Evolutionary conservation across 78 protist genomes (phyloP).

Genomic region (Speleostelium caveatum): DNA sequence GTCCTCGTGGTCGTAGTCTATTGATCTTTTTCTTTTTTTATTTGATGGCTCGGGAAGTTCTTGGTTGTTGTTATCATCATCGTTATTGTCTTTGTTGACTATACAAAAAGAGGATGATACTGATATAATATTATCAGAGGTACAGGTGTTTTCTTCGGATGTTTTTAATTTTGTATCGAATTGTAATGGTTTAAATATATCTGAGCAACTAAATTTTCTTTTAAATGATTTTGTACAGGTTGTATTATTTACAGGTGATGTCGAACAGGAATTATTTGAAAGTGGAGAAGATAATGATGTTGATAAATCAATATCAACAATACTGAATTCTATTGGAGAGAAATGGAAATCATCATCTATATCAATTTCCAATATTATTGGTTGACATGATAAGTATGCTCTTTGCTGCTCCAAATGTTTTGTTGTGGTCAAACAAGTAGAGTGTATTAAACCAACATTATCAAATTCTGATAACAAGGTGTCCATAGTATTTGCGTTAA

Average conservation of each 20-base stretch:
- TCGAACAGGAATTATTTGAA: neutral
- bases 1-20: neutral
- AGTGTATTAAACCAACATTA: slow-evolving; percentile 30
- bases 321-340: neutral
- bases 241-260: too few species aligned
- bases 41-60: too few species aligned
- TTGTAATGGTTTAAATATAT: neutral
- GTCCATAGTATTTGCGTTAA: too few species aligned
- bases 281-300: neutral
- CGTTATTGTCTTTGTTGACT: neutral
- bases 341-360: slow-evolving; percentile 3
- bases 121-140: too few species aligned
- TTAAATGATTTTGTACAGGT: neutral
- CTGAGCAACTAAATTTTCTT: neutral
- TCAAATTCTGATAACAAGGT: slow-evolving; percentile 43
- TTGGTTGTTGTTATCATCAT: too few species aligned
- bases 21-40: slow-evolving; percentile 30
- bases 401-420: slow-evolving; percentile 36
- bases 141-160: neutral
- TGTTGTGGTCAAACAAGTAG: slow-evolving; percentile 39
- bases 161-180: neutral
- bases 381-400: slow-evolving; percentile 14
- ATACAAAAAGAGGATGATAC: slow-evolving; percentile 3
- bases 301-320: neutral
- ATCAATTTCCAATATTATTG: neutral